These are phyloP conservation scores for Vachellia collinsii DNA, from an alignment of 306 rosid species.

Conservation along the genomic window DNA sequence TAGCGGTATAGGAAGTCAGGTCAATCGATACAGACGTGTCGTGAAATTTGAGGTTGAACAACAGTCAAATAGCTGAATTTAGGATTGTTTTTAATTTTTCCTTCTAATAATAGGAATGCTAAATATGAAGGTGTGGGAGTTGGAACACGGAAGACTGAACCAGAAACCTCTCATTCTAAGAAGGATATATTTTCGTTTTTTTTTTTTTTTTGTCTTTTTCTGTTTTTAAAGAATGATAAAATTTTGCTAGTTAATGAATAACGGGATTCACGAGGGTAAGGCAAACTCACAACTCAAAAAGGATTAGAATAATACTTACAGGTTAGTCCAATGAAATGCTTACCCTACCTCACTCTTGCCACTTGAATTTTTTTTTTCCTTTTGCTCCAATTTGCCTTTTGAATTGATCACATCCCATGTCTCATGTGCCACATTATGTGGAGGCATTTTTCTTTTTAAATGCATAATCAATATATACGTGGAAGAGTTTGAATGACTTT, in stretches of 20 bases:
- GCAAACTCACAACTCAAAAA: neutral
- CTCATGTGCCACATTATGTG: too few relatives aligned
- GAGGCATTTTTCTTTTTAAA: too few relatives aligned
- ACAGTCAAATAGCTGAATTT: slow-evolving; percentile 39
- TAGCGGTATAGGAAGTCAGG: neutral
- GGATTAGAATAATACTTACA: too few relatives aligned
- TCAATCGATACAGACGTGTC: neutral
- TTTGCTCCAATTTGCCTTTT: too few relatives aligned
- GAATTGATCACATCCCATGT: too few relatives aligned
- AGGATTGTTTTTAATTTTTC: neutral
- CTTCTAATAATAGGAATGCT: slow-evolving; percentile 29
- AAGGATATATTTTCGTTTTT: neutral
- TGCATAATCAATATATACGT: too few relatives aligned
- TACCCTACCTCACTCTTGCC: too few relatives aligned
- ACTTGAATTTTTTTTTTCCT: too few relatives aligned
- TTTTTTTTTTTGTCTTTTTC: neutral
- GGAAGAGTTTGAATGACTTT: too few relatives aligned
- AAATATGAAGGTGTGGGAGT: slow-evolving; percentile 10
- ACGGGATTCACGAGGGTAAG: neutral
- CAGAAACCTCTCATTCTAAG: neutral
- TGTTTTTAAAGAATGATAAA: neutral
- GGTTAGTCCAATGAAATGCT: too few relatives aligned
- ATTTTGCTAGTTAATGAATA: neutral
- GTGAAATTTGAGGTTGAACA: slow-evolving; percentile 21
- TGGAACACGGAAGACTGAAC: neutral